A percentile compares a stretch with the other conserved stretches of the same genome.
phyloP scores from a whole-genome alignment of 345 rosid species.

The Corchorus olitorius region DNA sequence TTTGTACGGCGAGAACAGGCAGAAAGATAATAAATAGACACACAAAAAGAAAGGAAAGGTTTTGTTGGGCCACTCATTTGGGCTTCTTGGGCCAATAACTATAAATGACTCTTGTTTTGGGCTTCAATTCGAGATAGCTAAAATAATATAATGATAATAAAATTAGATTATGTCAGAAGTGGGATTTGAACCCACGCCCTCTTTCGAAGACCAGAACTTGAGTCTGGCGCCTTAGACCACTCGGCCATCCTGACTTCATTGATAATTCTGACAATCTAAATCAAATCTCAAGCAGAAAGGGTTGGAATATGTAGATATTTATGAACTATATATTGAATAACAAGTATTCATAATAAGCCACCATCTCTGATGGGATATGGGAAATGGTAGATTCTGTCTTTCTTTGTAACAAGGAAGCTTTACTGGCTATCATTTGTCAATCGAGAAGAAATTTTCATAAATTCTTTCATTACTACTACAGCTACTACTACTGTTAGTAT shows the following conservation, averaged over 20 bases:
- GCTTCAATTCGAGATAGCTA: not conserved
- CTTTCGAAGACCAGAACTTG: slow-evolving; percentile 47
- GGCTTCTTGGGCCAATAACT: not conserved
- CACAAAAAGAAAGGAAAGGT: not conserved
- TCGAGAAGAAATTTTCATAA: not conserved
- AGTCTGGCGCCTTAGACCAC: slow-evolving; percentile 61
- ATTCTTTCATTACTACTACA: no score
- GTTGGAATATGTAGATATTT: no score
- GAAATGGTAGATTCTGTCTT: not conserved
- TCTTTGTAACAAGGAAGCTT: not conserved
- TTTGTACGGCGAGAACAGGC: not conserved
- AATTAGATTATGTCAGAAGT: slow-evolving; percentile 31
- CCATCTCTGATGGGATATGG: not conserved
- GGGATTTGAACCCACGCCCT: slow-evolving; percentile 48
- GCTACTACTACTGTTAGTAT: no score
- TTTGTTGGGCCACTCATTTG: not conserved
- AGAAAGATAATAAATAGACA: not conserved
- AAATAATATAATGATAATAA: no score
- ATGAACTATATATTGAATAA: no score
- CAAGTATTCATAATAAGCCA: no score
- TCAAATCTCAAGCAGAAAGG: no score
- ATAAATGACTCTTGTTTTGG: not conserved
- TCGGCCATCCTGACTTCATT: slow-evolving; percentile 19
- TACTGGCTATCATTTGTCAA: not conserved
- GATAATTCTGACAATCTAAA: no score